These are phyloP conservation scores for Carallia brachiata DNA, from an alignment of 345 rosid genomes.

Conservation along the genomic window DNA sequence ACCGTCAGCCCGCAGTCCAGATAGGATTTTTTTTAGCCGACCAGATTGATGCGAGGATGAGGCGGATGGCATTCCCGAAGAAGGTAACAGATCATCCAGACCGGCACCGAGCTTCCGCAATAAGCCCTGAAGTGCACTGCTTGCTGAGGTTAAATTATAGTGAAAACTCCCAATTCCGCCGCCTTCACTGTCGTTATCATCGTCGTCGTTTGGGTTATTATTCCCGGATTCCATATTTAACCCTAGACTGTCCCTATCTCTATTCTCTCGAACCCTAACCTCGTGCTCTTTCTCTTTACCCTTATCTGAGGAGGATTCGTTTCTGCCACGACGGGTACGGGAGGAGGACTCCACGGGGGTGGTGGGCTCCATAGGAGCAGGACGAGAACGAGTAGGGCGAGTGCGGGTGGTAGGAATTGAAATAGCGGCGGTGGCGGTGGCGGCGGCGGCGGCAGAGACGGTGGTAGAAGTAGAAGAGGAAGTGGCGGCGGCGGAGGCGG, in stretches of 20 bases:
- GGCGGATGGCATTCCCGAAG: slow-evolving; percentile 72
- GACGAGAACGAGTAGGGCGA: slow-evolving; percentile 40
- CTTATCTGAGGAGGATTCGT: slow-evolving; percentile 50
- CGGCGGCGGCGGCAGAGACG: slow-evolving; percentile 24
- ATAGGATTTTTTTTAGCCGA: slow-evolving; percentile 80
- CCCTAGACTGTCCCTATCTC: slow-evolving; percentile 32
- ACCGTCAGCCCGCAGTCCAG: slow-evolving; percentile 87
- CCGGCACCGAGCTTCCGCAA: slow-evolving; percentile 97
- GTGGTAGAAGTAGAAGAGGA: slow-evolving; percentile 21
- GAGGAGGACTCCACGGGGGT: slow-evolving; percentile 59
- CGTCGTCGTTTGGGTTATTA: slow-evolving; percentile 47
- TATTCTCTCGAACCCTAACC: slow-evolving; percentile 49
- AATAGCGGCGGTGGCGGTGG: slow-evolving; percentile 14
- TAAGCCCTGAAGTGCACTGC: slow-evolving; percentile 90
- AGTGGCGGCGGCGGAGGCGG: slow-evolving; percentile 23
- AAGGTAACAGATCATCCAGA: slow-evolving; percentile 83
- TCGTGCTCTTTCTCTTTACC: slow-evolving; percentile 97
- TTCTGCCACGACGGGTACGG: slow-evolving; percentile 58
- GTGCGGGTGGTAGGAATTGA: slow-evolving; percentile 42
- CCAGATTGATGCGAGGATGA: slow-evolving; percentile 83
- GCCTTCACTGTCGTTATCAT: slow-evolving; percentile 84
- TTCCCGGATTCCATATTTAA: slow-evolving; percentile 56
- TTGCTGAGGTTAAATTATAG: slow-evolving; percentile 86
- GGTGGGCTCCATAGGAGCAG: slow-evolving; percentile 68
- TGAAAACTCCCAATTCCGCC: slow-evolving; percentile 68